Conservation (phyloP, 129 eudicot genomes). For the Arctium minus region DNA sequence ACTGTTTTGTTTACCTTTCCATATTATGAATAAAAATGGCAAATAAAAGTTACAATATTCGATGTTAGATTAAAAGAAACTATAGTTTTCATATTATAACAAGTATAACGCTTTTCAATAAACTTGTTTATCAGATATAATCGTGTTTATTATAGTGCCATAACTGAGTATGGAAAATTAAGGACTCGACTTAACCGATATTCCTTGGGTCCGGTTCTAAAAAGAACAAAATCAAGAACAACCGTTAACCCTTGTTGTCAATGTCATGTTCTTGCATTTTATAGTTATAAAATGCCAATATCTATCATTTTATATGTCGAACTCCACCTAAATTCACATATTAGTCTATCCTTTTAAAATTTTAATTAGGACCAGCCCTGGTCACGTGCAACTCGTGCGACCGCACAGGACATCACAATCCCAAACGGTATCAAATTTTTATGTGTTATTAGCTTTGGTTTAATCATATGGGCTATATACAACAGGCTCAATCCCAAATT, state of each 20-base stretch:
- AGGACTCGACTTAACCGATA: background rate
- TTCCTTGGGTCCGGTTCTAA: background rate
- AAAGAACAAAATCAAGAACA: background rate
- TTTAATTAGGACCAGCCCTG: too few species aligned
- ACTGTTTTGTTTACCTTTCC: background rate
- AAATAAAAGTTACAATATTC: background rate
- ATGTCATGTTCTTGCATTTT: background rate
- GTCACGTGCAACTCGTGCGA: too few species aligned
- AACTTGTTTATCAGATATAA: background rate
- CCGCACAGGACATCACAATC: too few species aligned
- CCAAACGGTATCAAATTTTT: too few species aligned
- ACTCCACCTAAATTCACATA: too few species aligned
- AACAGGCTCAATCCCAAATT: too few species aligned
- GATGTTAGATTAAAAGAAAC: background rate
- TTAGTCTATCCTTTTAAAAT: too few species aligned
- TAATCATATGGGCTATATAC: too few species aligned
- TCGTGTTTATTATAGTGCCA: background rate
- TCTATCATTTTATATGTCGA: too few species aligned
- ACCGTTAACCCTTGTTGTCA: background rate
- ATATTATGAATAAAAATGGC: background rate
- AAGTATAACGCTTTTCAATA: too few species aligned
- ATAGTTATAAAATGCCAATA: too few species aligned
- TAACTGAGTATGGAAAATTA: background rate
- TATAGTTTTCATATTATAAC: background rate
- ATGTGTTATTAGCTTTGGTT: too few species aligned